Percentiles rank a stretch among this genome's conserved stretches.
phyloP scores from a whole-genome alignment of 768 basidiomycete genomes.

The Gloeophyllum trabeum region DNA sequence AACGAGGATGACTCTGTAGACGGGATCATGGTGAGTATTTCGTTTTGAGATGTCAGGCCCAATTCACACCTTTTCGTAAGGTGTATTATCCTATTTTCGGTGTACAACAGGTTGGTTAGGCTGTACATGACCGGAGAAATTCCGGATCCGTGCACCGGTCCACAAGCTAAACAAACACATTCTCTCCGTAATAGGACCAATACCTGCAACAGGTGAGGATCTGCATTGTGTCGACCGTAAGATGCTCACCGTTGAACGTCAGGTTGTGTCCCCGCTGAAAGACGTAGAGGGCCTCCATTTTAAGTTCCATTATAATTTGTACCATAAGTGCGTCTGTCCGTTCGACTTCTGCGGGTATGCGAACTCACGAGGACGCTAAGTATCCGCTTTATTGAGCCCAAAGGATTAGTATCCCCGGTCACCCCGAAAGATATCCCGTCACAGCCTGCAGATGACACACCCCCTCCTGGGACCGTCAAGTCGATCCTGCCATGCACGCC shows the following conservation, averaged over 20 bases:
- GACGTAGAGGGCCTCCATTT: constrained; percentile 97
- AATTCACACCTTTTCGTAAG: constrained; percentile 24
- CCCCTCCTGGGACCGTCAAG: constrained; percentile 83
- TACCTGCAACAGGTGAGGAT: constrained; percentile 81
- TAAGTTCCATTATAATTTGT: constrained; percentile 91
- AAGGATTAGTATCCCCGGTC: constrained; percentile 44
- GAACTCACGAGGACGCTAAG: constrained; percentile 32
- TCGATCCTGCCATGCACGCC: constrained; percentile 97
- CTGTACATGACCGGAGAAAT: constrained; percentile 2
- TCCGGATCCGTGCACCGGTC: background rate
- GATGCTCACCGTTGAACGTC: constrained; percentile 3
- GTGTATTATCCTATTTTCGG: constrained; percentile 98
- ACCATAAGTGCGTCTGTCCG: constrained; percentile 72
- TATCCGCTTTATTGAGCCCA: constrained; percentile 84
- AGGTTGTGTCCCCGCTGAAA: constrained; percentile 92
- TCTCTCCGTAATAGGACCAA: constrained; percentile 90
- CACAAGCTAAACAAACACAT: no score
- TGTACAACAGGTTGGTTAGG: constrained; percentile 57
- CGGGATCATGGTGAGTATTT: constrained; percentile 77
- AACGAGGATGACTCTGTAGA: constrained; percentile 80
- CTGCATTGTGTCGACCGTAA: background rate
- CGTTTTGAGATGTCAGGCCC: background rate
- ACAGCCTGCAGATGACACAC: constrained; percentile 37
- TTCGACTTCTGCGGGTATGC: background rate
- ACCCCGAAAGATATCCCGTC: constrained; percentile 18